Evolutionary conservation across 768 basidiomycete genomes (phyloP), one percentile per base, ranked within the genome.

Genomic region (Podaxis sp.): DNA sequence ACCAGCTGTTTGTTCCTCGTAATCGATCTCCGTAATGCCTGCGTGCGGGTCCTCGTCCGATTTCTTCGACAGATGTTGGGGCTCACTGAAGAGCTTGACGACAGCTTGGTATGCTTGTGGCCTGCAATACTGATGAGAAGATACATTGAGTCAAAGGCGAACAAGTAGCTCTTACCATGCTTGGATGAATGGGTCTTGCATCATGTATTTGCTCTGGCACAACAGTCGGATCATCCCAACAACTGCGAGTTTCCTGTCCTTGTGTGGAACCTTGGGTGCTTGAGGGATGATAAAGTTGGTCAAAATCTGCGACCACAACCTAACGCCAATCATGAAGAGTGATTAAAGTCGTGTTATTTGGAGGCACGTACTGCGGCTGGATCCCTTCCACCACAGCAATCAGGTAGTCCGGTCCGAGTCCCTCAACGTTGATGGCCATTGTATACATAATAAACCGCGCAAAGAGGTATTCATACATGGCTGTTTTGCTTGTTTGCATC

Each of bases 401-500:
- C 51, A 96, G 70, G 64, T 83, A 89, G 68, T 97, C 91, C 0
- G 95, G 91, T 0, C 83, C 83, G 25, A 95, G 75, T 4, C 87
- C 89, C 1, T 85, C 82, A 25, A 85, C 83, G 59, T 90, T 80
- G 65, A 96, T 71, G 13, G 94, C 93, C 74, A 90, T 83, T 21
- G 81, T 77, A 72, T 86, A 91, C 32, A 89, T 74, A 63, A 95
- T 70, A 74, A 96, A 96, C 67, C 84, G 79, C 4, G 90, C 81
- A 69, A 98, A 90, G 52, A 86, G 80, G 71, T 93, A 91, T 6
- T 87, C 85, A 71, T 88, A 98, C 71, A 87, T 90, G 65, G 95
- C 89, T 18, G 95, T 96, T 73, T 94, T 94, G 75, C 83, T 91
- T 21, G 84, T 81, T 66, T 95, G 94, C 78, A 98, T 81, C 50